Base-by-base conservation (phyloP, 495 filamentous ascomycete species). In the Pyrenula massariospora region DNA sequence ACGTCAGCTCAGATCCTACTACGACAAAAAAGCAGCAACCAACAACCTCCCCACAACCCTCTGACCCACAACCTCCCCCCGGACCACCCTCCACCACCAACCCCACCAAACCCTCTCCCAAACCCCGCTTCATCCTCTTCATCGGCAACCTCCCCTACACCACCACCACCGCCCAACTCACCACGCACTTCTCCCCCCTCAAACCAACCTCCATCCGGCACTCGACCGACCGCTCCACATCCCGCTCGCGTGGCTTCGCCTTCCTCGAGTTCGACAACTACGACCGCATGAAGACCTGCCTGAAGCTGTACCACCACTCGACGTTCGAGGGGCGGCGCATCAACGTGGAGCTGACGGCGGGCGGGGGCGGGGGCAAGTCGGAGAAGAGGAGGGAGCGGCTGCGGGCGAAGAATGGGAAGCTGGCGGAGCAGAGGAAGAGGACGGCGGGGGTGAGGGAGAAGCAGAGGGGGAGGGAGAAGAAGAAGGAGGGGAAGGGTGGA, bases 81-180 rank as follows among this genome's bases (percentile, higher is more conserved):
- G 8, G 8, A 5, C 31, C 31, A 8, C 31, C 31, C 31, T 42
- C 31, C 8, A 42, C 5, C 8, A 42, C 31, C 31, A 61, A 65
- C 8, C 52, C 60, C 57, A 55, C 54, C 22, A 50, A 51, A 61
- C 48, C 56, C 55, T 65, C 67, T 60, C 84, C 84, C 65, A 65
- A 70, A 20, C 62, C 74, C 22, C 80, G 89, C 57, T 94, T 94
- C 75, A 91, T 94, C 58, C 82, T 84, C 67, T 95, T 96, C 73
- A 79, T 95, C 57, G 87, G 87, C 85, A 96, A 96, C 77, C 87
- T 97, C 10, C 93, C 93, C 52, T 96, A 79, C 80, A 82, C 77
- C 51, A 87, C 89, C 48, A 95, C 86, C 12, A 73, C 71, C 48
- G 79, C 80, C 19, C 70, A 82, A 12, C 69, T 97, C 24, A 69